Base-by-base conservation (phyloP, 441 rosid species). In the Iberis amara region DNA sequence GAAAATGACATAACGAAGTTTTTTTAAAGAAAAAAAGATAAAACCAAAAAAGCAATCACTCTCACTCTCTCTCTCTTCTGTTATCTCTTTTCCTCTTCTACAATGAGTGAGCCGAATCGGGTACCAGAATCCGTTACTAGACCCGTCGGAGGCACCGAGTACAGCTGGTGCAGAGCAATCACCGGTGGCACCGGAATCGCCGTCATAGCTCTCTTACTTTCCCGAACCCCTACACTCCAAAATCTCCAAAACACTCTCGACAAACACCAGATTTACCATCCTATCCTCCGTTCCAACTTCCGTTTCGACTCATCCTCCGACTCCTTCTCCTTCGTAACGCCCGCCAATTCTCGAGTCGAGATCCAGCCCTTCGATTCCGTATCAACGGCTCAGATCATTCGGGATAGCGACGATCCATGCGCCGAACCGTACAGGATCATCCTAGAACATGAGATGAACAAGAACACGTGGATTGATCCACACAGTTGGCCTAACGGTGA, bases 121-220 rank as follows among this genome's bases (percentile, higher is more conserved):
- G 7, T 53, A 30, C 11, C 71, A 13, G 64, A 76, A 39, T 55
- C 77, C 37, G 52, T 4, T 14, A 36, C 67, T 46, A 77, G 98
- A 45, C 69, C 71, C 28, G 81, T 72, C 3, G 90, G 96, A 23
- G 78, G 83, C 39, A 83, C 87, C 15, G 90, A 90, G 61, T 70
- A 68, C 61, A 83, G 96, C 56, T 90, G 96, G 98, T 90, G 95
- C 79, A 80, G 68, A 70, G 89, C 92, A 2, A 83, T 85, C 5
- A 73, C 85, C 2, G 52, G 56, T 8, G 98, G 96, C 44, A 90
- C 98, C 4, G 95, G 92, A 53, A 75, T 80, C 71, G 80, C 96
- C 4, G 95, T 85, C 61, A 68, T 90, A n/a, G 75, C 80, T 32
- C 89, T 90, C 58, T 78, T 73, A 50, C 75, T 87, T 6, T 59